phyloP scores from a whole-genome alignment of 768 basidiomycete genomes.

The Naematelia encephala region DNA sequence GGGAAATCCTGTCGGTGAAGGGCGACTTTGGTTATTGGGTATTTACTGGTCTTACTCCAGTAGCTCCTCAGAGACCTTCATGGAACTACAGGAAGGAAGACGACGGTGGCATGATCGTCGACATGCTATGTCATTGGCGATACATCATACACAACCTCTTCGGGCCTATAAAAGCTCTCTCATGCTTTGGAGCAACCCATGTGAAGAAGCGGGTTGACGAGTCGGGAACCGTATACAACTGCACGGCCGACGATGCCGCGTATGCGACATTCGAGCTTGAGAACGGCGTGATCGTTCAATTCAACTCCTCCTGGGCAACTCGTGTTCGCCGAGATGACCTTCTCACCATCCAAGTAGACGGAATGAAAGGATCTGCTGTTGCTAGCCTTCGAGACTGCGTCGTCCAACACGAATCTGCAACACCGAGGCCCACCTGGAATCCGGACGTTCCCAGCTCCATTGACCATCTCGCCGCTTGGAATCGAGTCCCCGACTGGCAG shows the following conservation, averaged over 20 bases:
- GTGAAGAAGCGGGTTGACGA: conserved; percentile 17
- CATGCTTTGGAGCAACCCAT: conserved; percentile 22
- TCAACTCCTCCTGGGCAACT: conserved; percentile 27
- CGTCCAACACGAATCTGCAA: conserved; percentile 22
- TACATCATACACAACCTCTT: conserved; percentile 29
- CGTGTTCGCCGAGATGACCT: conserved; percentile 21
- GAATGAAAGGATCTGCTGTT: conserved; percentile 21
- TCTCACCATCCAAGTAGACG: conserved; percentile 26
- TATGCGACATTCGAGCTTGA: conserved; percentile 27
- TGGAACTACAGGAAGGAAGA: conserved; percentile 32
- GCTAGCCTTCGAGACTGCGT: conserved; percentile 22
- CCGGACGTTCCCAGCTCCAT: conserved; percentile 22
- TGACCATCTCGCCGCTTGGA: conserved; percentile 25
- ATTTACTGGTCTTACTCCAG: conserved; percentile 21
- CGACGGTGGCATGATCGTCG: conserved; percentile 25
- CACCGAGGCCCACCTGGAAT: conserved; percentile 28
- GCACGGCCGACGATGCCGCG: conserved; percentile 25
- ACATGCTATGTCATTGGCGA: conserved; percentile 31
- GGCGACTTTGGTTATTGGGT: conserved; percentile 33
- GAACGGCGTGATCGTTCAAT: conserved; percentile 23
- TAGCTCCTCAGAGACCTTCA: conserved; percentile 19
- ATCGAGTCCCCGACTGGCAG: conserved; percentile 16
- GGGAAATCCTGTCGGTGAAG: conserved; percentile 22
- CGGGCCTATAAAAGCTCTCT: conserved; percentile 21
- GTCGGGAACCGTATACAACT: conserved; percentile 19